phyloP scores from a whole-genome alignment of 2,329 filamentous ascomycete genomes.

The Botrytis galanthina region DNA sequence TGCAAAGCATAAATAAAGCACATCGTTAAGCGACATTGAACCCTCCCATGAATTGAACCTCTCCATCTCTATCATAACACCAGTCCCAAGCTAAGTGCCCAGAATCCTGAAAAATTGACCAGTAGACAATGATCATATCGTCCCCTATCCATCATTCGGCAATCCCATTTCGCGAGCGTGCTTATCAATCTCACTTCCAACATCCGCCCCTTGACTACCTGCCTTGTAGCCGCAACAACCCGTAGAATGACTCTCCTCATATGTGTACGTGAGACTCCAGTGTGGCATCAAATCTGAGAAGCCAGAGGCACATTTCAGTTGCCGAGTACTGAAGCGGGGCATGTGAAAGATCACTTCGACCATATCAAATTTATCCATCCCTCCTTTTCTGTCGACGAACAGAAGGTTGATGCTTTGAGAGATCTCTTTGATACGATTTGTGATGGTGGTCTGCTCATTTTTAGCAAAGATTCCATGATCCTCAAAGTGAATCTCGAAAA shows the following conservation, averaged over 20 bases:
- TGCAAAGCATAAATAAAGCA: background rate
- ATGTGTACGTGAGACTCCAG: background rate
- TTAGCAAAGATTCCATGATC: background rate
- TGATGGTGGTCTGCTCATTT: background rate
- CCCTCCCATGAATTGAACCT: background rate
- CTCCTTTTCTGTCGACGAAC: background rate
- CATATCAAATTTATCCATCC: fast-evolving
- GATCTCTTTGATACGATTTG: background rate
- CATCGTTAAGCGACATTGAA: background rate
- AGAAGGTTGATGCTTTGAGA: background rate
- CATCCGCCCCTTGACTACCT: background rate
- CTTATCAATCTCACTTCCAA: background rate
- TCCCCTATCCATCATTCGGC: background rate
- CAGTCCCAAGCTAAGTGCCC: background rate
- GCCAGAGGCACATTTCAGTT: background rate
- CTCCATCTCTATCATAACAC: background rate
- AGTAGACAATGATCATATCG: background rate
- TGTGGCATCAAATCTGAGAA: background rate
- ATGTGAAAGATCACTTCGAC: background rate
- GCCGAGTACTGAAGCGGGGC: background rate
- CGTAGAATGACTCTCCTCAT: background rate
- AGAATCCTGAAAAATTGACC: background rate
- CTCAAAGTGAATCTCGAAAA: background rate
- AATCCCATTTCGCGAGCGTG: background rate
- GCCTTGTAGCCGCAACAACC: fast-evolving